Base-by-base conservation (phyloP, 2,329 filamentous ascomycete genomes). In the Albifimbria verrucaria region DNA sequence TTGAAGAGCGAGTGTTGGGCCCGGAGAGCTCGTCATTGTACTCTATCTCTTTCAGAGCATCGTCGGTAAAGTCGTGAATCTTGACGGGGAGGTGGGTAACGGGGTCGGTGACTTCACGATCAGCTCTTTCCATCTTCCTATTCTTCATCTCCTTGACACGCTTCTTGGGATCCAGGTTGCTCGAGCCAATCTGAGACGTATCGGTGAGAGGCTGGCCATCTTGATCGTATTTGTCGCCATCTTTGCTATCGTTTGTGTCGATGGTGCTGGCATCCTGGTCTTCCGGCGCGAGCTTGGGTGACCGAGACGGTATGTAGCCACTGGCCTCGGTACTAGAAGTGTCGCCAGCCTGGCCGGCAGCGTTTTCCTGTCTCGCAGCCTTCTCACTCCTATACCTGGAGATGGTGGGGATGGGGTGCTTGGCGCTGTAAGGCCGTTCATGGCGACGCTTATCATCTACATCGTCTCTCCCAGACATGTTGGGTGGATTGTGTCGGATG, bases 11-110 rank as follows among this genome's bases (percentile, higher is more conserved):
- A 46, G 70, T 67, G n/a, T 69, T 61, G 1, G 66, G 60, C 2
- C 72, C 74, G 18, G 71, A 49, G 51, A 68, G n/a, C 55, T 68
- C 58, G 5, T 69, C 58, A 43, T 71, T 67, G 18, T 54, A 50
- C 10, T 65, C 62, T 18, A 68, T 57, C 7, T 67, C 60, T 17
- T 72, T 63, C 12, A 90, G 72, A 50, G 87, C 83, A 39, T 82
- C 79, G 24, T 79, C 75, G 1, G 86, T 89, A 60, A 85, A 85
- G 63, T 90, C 87, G 62, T 88, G 84, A 32, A 89, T 86, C 32
- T 71, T 74, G 47, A 89, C 78, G 2, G 86, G 86, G 3, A 90
- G 74, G 68, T 90, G 87, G 2, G 87, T 90, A 39, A 90, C 78
- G 0, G 87, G 87, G 62, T 90, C 87, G 1, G 86, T 90, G 46